phyloP scores from a whole-genome alignment of 495 filamentous ascomycete genomes.

The Sordaria brevicollis region DNA sequence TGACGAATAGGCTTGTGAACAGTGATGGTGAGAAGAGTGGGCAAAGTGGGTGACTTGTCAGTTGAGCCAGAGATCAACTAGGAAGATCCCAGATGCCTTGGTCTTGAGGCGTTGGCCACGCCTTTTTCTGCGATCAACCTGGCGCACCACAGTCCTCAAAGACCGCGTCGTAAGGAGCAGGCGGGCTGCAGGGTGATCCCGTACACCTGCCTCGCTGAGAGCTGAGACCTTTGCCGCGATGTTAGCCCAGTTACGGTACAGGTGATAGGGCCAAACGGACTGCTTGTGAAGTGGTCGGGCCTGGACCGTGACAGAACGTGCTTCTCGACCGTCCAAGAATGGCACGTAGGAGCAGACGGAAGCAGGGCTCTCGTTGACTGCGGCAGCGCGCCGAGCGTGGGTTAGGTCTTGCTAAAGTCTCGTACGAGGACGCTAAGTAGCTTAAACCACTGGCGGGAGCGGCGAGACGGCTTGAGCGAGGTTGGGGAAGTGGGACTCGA shows the following conservation, averaged over 20 bases:
- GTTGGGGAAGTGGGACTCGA: conserved; percentile 2
- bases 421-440: not conserved
- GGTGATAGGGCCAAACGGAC: not conserved
- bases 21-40: conserved; percentile 8
- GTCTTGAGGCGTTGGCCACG: conserved; percentile 2
- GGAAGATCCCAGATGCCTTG: conserved; percentile 16
- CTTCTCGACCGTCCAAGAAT: not conserved
- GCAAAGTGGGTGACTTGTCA: conserved; percentile 8
- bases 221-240: not conserved
- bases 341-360: not conserved
- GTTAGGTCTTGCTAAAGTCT: conserved; percentile 14
- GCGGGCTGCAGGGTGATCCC: not conserved
- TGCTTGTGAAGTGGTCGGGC: not conserved
- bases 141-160: not conserved
- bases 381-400: conserved; percentile 9
- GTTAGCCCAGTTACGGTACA: not conserved
- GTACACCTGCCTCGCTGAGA: not conserved
- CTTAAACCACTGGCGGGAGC: not conserved
- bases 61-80: conserved; percentile 8
- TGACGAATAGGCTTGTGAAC: conserved; percentile 15
- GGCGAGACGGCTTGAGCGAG: conserved; percentile 1
- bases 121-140: not conserved
- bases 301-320: not conserved
- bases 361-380: conserved; percentile 9
- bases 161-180: not conserved